phyloP scores from a whole-genome alignment of 1,284 basidiomycete genomes.

The Ceratobasidium sp. region DNA sequence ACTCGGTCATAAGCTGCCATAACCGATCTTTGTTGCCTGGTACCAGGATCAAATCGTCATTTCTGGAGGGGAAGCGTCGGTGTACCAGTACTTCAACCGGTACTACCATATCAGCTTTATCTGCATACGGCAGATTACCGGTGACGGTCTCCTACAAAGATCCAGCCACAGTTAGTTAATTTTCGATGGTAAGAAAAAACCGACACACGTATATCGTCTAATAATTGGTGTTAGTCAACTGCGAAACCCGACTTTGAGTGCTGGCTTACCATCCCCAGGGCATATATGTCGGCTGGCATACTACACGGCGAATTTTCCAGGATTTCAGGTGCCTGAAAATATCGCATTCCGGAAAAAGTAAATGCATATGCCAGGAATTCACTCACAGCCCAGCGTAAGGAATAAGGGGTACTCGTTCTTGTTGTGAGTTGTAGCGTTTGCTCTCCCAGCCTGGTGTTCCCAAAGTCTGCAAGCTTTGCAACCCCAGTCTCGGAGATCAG shows the following conservation, averaged over 20 bases:
- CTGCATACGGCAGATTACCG: conserved; percentile 1
- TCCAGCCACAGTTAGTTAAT: neutral
- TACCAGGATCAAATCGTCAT: neutral
- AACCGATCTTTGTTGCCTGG: neutral
- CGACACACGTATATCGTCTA: conserved; percentile 4
- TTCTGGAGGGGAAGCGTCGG: neutral
- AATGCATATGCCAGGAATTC: neutral
- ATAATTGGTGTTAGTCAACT: too few species aligned
- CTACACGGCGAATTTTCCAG: neutral
- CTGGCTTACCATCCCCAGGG: neutral
- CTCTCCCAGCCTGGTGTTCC: neutral
- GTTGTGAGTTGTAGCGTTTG: neutral
- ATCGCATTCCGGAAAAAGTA: neutral
- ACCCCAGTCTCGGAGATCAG: neutral
- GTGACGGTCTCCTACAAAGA: neutral
- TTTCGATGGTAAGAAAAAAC: neutral
- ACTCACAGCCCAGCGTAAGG: conserved; percentile 1
- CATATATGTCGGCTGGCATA: neutral
- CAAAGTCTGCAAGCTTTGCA: neutral
- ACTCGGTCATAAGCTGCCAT: conserved; percentile 2
- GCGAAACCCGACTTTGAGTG: neutral
- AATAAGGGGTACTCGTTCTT: neutral
- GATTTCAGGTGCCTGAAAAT: neutral
- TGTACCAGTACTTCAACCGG: neutral
- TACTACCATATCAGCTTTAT: neutral